Conservation (phyloP, 2,329 filamentous ascomycete genomes). For the Penicillium sumatraense region DNA sequence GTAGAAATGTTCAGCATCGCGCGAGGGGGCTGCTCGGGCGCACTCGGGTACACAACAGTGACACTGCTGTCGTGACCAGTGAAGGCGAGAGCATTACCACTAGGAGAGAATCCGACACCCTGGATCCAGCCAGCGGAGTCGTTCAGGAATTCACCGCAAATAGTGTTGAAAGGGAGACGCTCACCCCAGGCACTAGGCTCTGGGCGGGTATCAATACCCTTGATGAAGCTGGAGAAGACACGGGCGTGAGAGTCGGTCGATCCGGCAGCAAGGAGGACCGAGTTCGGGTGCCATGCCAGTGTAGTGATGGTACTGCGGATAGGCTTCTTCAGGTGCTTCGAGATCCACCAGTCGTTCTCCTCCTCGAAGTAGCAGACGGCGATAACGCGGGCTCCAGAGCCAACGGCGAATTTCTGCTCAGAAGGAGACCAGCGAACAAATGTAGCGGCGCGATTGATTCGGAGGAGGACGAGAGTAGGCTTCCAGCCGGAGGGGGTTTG, state of each 20-base stretch:
- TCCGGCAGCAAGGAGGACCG: slow-evolving; percentile 88
- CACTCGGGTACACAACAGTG: slow-evolving; percentile 92
- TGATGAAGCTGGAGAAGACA: slow-evolving; percentile 95
- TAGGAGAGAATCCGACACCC: slow-evolving; percentile 88
- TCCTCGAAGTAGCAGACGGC: slow-evolving; percentile 98
- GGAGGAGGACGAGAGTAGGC: slow-evolving; percentile 92
- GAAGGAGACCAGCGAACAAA: slow-evolving; percentile 97
- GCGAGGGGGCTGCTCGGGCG: slow-evolving; percentile 83
- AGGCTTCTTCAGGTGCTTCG: slow-evolving; percentile 98
- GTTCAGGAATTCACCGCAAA: slow-evolving; percentile 95
- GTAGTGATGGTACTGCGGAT: slow-evolving; percentile 96
- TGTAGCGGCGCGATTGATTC: slow-evolving; percentile 94
- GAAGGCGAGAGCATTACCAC: slow-evolving; percentile 90
- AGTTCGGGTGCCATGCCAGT: slow-evolving; percentile 96
- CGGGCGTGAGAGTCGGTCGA: slow-evolving; percentile 97
- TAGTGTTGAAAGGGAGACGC: slow-evolving; percentile 94
- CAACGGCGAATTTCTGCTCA: slow-evolving; percentile 96
- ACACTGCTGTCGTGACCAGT: slow-evolving; percentile 94
- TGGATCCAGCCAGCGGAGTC: slow-evolving; percentile 97
- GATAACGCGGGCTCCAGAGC: slow-evolving; percentile 92
- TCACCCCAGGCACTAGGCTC: slow-evolving; percentile 93
- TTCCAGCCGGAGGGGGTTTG: slow-evolving; percentile 92
- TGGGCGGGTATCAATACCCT: slow-evolving; percentile 85
- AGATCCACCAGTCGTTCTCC: slow-evolving; percentile 99
- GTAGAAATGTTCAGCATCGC: slow-evolving; percentile 91